Base-by-base conservation (phyloP, 768 basidiomycete species). In the Tricholoma flavovirens region DNA sequence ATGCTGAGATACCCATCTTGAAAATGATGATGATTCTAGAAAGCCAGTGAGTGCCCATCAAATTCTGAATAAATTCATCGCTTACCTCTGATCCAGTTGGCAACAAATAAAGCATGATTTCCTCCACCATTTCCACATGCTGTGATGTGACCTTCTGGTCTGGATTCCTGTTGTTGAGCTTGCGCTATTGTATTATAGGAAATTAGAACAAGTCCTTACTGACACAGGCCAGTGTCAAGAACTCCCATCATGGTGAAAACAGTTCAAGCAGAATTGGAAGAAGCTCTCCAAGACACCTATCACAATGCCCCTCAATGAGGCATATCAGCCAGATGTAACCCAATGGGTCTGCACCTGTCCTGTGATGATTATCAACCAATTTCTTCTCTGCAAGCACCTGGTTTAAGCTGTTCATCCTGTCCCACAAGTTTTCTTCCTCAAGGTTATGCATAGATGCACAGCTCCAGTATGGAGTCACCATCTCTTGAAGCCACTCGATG, bases 91-190 rank as follows among this genome's bases (percentile, higher is more conserved):
- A 53, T 32, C 33, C 36, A 72, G 72, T 60, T 73, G 71, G 72
- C 59, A 66, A 7, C 60, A 54, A 7, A 72, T 73, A 43, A 74
- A 74, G 42, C 54, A 66, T 21, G 67, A 73, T 51, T 72, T 65
- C 49, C 62, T 73, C 3, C 67, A 70, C 38, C 67, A 72, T 54
- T 71, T 70, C 49, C 64, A 65, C 36, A 64, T 61, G 55, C 71
- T 69, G 1, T 63, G 64, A 9, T 56, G 70, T 45, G 72, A 72
- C 54, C 55, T 73, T 2, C 65, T 74, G 4, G 60, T 57, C 2
- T 74, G 67, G 72, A 67, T 72, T 38, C 35, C 72, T 0, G 56
- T 72, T 15, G 36, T 33, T 11, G 72, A 72, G 36, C 62, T 74
- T 9, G 64, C 62, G 3, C 38, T 17, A 17, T 40, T 17, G 6